phyloP scores from a whole-genome alignment of 495 filamentous ascomycete species.

The Physcia stellaris region DNA sequence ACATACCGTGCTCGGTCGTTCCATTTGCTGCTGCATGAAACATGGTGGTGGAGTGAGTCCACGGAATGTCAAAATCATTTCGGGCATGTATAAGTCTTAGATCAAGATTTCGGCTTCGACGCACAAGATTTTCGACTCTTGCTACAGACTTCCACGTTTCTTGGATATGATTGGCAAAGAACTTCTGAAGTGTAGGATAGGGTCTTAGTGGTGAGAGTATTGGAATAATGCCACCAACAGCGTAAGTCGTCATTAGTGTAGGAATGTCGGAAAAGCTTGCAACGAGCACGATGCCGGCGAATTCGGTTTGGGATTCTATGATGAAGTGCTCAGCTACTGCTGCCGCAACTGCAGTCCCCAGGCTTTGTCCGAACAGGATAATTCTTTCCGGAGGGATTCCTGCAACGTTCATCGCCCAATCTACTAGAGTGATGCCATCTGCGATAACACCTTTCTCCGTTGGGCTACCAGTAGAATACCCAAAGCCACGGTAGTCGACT shows the following conservation, averaged over 20 bases:
- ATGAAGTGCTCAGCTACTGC: slow-evolving; percentile 57
- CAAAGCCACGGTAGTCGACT: slow-evolving; percentile 87
- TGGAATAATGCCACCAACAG: slow-evolving; percentile 61
- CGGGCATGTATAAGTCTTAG: slow-evolving; percentile 63
- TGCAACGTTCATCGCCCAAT: slow-evolving; percentile 50
- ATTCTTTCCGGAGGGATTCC: slow-evolving; percentile 55
- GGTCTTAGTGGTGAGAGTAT: slow-evolving; percentile 58
- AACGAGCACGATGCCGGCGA: slow-evolving; percentile 66
- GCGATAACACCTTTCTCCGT: slow-evolving; percentile 70
- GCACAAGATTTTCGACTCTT: slow-evolving; percentile 27
- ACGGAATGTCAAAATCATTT: slow-evolving; percentile 68
- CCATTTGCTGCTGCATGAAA: slow-evolving; percentile 45
- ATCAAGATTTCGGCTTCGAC: slow-evolving; percentile 36
- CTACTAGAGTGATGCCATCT: slow-evolving; percentile 58
- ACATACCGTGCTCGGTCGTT: slow-evolving; percentile 21
- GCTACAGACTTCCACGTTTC: slow-evolving; percentile 43
- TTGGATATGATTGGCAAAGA: slow-evolving; percentile 31
- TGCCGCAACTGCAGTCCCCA: slow-evolving; percentile 73
- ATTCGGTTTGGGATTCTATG: slow-evolving; percentile 11
- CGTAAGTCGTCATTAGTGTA: slow-evolving; percentile 55
- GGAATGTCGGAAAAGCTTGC: slow-evolving; percentile 67
- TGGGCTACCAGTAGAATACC: slow-evolving; percentile 63
- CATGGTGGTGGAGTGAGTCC: slow-evolving; percentile 39
- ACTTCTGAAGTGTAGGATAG: slow-evolving; percentile 38
- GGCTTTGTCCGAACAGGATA: slow-evolving; percentile 71